Percentiles rank a stretch among this genome's conserved stretches.
Conservation (phyloP, 2,329 filamentous ascomycete genomes). For the Ceratocystiopsis minuta region DNA sequence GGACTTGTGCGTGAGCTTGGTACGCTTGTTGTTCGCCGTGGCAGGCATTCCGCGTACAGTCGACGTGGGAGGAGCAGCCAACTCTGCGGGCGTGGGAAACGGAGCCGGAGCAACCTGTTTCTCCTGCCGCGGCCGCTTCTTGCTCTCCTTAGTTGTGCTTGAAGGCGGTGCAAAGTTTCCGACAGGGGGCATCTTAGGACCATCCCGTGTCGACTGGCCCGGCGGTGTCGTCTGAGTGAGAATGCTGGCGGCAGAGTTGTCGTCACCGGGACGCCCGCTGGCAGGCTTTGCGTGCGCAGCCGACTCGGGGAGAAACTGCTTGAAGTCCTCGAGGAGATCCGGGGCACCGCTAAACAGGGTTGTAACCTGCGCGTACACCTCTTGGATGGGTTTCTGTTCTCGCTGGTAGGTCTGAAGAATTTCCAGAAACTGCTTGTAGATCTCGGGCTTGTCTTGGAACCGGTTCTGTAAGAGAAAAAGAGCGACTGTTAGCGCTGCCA, state of each 20-base stretch:
- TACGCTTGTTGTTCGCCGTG: slow-evolving; percentile 35
- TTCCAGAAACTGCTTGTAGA: slow-evolving; percentile 97
- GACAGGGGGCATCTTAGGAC: slow-evolving; percentile 75
- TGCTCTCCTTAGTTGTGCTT: slow-evolving; percentile 74
- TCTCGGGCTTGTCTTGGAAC: slow-evolving; percentile 89
- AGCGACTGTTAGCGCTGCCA: not conserved
- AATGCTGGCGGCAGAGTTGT: slow-evolving; percentile 31
- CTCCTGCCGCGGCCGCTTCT: slow-evolving; percentile 58
- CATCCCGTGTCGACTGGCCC: slow-evolving; percentile 29
- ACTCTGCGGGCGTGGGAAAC: slow-evolving; percentile 24
- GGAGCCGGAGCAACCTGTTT: slow-evolving; percentile 30
- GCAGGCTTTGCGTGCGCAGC: slow-evolving; percentile 40
- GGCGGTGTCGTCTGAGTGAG: slow-evolving; percentile 38
- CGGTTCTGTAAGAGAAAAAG: slow-evolving; percentile 48
- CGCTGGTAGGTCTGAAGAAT: slow-evolving; percentile 96
- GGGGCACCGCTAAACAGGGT: slow-evolving; percentile 83
- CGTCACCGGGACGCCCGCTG: slow-evolving; percentile 45
- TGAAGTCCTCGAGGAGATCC: slow-evolving; percentile 93
- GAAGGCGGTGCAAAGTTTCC: slow-evolving; percentile 77
- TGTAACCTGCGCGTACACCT: slow-evolving; percentile 94
- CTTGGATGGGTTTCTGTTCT: slow-evolving; percentile 94
- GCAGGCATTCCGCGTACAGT: slow-evolving; percentile 19
- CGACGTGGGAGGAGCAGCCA: slow-evolving; percentile 17
- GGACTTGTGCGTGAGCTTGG: slow-evolving; percentile 57
- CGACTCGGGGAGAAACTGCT: slow-evolving; percentile 92